Conservation (phyloP, 2,329 filamentous ascomycete genomes). For the Zymoseptoria ardabiliae region DNA sequence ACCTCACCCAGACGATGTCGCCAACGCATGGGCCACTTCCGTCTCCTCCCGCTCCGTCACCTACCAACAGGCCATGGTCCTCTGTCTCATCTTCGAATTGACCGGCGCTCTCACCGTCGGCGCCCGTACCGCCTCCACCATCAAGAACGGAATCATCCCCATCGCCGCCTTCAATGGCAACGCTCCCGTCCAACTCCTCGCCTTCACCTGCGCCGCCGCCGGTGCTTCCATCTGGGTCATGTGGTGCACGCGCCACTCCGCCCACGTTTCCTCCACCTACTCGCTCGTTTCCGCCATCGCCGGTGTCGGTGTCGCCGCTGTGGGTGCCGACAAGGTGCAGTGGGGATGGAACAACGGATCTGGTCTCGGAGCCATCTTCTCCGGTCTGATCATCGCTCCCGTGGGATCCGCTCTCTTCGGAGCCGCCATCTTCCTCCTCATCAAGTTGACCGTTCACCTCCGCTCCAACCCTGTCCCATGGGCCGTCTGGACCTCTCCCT, state of each 20-base stretch:
- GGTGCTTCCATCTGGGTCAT: constrained; percentile 52
- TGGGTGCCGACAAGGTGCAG: constrained; percentile 33
- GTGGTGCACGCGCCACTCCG: constrained; percentile 46
- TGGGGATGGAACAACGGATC: constrained; percentile 38
- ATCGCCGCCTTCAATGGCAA: constrained; percentile 40
- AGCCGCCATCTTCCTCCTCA: constrained; percentile 42
- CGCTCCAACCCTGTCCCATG: constrained; percentile 44
- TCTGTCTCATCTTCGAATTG: constrained; percentile 47
- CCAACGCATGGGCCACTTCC: constrained; percentile 48
- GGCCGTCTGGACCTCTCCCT: constrained; percentile 42
- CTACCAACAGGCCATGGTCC: constrained; percentile 45
- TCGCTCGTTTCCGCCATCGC: constrained; percentile 54
- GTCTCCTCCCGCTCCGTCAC: constrained; percentile 47
- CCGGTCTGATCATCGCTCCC: constrained; percentile 44
- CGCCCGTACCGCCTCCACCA: constrained; percentile 52
- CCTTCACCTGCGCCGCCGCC: constrained; percentile 40
- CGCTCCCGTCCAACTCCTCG: constrained; percentile 36
- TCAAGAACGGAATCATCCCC: constrained; percentile 53
- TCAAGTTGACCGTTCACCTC: constrained; percentile 46
- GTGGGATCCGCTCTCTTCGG: constrained; percentile 42
- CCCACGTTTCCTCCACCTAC: constrained; percentile 57
- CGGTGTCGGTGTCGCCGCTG: constrained; percentile 53
- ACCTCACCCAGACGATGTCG: constrained; percentile 39
- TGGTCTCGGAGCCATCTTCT: constrained; percentile 39
- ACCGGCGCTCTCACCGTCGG: constrained; percentile 46